Conservation (phyloP, 179 eudicot genomes). For the Silene noctiflora region DNA sequence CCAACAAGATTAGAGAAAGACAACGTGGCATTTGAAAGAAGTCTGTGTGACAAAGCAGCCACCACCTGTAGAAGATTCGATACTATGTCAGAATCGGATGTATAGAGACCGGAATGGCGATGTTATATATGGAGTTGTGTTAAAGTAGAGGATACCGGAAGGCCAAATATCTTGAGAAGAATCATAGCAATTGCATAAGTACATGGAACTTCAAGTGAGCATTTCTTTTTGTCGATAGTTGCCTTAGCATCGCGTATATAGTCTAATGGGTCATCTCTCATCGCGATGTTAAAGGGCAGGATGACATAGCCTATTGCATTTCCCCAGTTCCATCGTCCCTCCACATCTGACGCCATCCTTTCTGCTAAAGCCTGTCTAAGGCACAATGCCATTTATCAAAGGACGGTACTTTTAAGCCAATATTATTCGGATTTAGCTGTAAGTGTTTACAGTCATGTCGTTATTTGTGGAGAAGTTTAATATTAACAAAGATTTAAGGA, state of each 20-base stretch:
- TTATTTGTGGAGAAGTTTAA: background rate
- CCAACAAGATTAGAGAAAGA: slow-evolving; percentile 73
- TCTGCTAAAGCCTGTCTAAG: slow-evolving; percentile 46
- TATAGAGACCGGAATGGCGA: too few species aligned
- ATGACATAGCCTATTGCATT: slow-evolving; percentile 50
- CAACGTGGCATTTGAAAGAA: slow-evolving; percentile 43
- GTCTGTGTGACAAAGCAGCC: slow-evolving; percentile 28
- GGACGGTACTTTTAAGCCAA: too few species aligned
- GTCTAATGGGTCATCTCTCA: slow-evolving; percentile 57
- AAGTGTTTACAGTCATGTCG: too few species aligned
- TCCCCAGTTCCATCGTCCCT: slow-evolving; percentile 52
- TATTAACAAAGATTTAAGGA: too few species aligned
- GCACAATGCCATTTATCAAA: background rate
- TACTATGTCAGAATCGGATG: background rate
- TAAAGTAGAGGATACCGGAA: slow-evolving; percentile 19
- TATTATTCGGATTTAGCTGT: background rate
- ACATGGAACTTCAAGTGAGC: slow-evolving; percentile 49
- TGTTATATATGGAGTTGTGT: background rate
- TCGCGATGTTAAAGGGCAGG: slow-evolving; percentile 49
- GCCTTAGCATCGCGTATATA: slow-evolving; percentile 59
- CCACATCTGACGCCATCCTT: slow-evolving; percentile 48
- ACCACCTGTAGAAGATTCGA: slow-evolving; percentile 29
- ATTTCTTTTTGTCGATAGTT: slow-evolving; percentile 51
- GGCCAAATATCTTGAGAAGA: slow-evolving; percentile 31
- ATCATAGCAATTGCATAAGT: slow-evolving; percentile 35